These are phyloP conservation scores for Nymphaea colorata DNA, from an alignment of 164 flowering plant species.

Conservation along the genomic window DNA sequence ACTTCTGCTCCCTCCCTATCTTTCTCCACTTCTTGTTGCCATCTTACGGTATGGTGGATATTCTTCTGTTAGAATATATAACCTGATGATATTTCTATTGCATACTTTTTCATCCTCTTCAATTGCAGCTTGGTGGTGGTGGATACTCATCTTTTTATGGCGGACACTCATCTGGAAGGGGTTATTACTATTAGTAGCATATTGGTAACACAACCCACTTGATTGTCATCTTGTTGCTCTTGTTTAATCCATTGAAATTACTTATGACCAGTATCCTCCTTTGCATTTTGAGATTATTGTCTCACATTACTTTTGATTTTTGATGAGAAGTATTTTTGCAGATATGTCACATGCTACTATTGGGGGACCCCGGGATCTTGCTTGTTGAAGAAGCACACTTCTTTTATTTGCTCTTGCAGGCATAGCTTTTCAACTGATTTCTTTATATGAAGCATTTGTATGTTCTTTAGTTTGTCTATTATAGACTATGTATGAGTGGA, in stretches of 20 bases:
- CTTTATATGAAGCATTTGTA: background rate
- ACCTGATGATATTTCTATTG: background rate
- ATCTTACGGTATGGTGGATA: no score
- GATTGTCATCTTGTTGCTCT: background rate
- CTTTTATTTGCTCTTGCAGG: background rate
- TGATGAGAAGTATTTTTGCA: background rate
- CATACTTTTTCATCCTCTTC: background rate
- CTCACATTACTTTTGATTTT: no score
- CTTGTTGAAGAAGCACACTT: background rate
- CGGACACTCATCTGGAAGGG: conserved; percentile 34
- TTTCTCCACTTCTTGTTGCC: no score
- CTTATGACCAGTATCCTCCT: background rate
- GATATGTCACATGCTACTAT: background rate
- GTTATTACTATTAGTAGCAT: conserved; percentile 33
- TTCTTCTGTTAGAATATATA: background rate
- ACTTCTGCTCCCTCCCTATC: no score
- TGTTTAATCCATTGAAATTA: background rate
- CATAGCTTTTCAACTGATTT: background rate
- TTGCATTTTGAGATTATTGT: background rate
- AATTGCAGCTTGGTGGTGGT: conserved; percentile 34
- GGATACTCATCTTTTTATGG: conserved; percentile 33
- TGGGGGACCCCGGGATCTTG: background rate
- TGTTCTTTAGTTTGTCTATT: background rate
- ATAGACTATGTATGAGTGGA: background rate
- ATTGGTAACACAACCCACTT: conserved; percentile 17